Base-by-base conservation (phyloP, 2,329 filamentous ascomycete genomes). In the Neonectria sp. region DNA sequence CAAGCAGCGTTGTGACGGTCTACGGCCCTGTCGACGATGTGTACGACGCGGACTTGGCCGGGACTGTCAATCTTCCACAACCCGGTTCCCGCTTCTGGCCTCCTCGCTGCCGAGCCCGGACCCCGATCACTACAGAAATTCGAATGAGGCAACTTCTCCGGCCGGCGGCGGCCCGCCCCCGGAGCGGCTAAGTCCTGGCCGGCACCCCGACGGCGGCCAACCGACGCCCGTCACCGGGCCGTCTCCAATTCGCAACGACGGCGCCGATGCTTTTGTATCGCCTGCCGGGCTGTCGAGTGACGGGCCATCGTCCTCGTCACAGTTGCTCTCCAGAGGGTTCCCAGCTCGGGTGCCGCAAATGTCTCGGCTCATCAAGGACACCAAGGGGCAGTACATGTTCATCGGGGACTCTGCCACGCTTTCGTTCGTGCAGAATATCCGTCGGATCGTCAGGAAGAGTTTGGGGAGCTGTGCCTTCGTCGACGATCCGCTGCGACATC, bases 321-420 rank as follows among this genome's bases (percentile, higher is more conserved):
- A 75, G 51, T 46, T 75, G n/a, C 71, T 75, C 17, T 69, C 73
- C 1, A 65, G 72, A 24, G 72, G 73, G 27, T 73, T 71, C 52
- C 73, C 73, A 15, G 73, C 74, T 6, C 58, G 63, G n/a, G 65
- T 75, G 43, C 73, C 73, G 17, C 73, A 71, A 0, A 75, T 75
- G 73, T 79, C 79, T 9, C 72, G 79, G 1, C 73, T 81, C 12
- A 71, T 81, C 7, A 73, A 79, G 45, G 78, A 79, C 35, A 77
- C 73, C 7, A 72, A 76, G 40, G 78, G 77, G 17, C 76, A 74
- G 33, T 78, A 78, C 69, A 78, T 81, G 72, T 81, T 80, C 53
- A 76, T 81, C 31, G 79, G 79, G n/a, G 79, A 81, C 66, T 78
- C 79, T 21, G 78, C 78, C 8, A 80, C 78, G 4, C 33, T 81